Base-by-base conservation (phyloP, 208 protist species). In the Angomonas deanei region DNA sequence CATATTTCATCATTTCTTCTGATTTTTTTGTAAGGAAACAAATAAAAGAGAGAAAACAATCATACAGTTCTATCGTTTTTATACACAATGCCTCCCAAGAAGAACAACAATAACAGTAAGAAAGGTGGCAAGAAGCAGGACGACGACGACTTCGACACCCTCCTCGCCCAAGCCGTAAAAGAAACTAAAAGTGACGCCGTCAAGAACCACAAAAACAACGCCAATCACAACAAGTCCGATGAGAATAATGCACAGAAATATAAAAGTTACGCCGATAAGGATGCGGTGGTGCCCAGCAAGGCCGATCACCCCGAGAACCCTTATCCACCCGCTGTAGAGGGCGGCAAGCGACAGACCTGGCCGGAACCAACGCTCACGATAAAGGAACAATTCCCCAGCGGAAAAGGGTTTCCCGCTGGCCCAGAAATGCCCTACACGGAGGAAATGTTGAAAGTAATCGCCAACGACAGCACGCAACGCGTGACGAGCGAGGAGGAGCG, bases 401-500 rank as follows among this genome's bases (percentile, higher is more conserved):
- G 36, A 15, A 42, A 42, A n/a, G 21, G n/a, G 46, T 32, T 64
- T 79, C 58, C 61, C 0, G 15, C 65, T n/a, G 62, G 53, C 4
- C 11, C 8, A 42, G 36, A 42, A 42, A 42, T 42, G 36, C 36
- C 36, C 15, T 42, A 42, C 15, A 42, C 36, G 36, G 36, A 42
- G 36, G 36, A 8, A 15, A 42, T 42, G 36, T n/a, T n/a, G 36
- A 15, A 42, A 42, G 15, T 8, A 42, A 42, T 42, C 15, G 36
- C 36, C 3, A 76, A 89, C 24, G 85, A 97, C 74, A 84, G 82
- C 60, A 76, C 75, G n/a, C 91, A 78, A 39, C 87, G 97, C 30
- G 82, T 80, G 61, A 97, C 92, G 49, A 86, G 67, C 64, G 96
- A 88, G 60, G 97, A 99, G 78, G 93, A 93, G 77, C 79, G 93